Conservation (phyloP, 2,329 filamentous ascomycete species). For the Periconia sp. region DNA sequence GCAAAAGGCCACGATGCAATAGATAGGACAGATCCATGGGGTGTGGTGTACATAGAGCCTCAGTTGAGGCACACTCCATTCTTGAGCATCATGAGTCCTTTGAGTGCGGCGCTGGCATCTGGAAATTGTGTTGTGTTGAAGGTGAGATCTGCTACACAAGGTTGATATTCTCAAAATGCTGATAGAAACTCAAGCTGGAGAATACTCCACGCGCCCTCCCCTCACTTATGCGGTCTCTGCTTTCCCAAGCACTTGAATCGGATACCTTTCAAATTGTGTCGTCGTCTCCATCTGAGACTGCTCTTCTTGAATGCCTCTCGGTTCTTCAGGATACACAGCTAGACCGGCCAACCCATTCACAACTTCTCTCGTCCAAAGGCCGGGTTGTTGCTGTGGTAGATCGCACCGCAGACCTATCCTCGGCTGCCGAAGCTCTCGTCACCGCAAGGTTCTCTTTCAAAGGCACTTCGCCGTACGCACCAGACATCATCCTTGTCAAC, state of each 20-base stretch:
- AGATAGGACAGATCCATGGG: constrained; percentile 42
- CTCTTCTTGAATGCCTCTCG: constrained; percentile 31
- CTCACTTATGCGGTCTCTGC: constrained; percentile 44
- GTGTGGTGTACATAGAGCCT: constrained; percentile 58
- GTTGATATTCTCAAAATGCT: not conserved
- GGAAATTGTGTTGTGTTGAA: constrained; percentile 60
- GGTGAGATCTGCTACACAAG: constrained; percentile 40
- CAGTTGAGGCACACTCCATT: constrained; percentile 54
- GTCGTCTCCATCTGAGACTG: constrained; percentile 31
- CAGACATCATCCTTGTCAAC: constrained; percentile 69
- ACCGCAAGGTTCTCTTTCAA: constrained; percentile 61
- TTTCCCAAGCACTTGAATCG: constrained; percentile 51
- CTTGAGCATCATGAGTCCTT: constrained; percentile 52
- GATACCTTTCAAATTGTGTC: constrained; percentile 57
- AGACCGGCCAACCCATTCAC: constrained; percentile 23
- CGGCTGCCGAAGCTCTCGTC: constrained; percentile 61
- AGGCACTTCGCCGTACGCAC: constrained; percentile 65
- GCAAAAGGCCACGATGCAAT: constrained; percentile 48
- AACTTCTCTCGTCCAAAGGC: constrained; percentile 43
- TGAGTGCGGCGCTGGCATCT: constrained; percentile 56
- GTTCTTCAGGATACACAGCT: constrained; percentile 40
- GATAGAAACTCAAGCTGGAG: constrained; percentile 39
- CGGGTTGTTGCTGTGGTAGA: constrained; percentile 65
- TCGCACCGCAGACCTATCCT: constrained; percentile 61
- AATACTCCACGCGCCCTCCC: constrained; percentile 48